Evolutionary conservation across 1,284 basidiomycete species (phyloP).

Genomic region (Moesziomyces sp.): DNA sequence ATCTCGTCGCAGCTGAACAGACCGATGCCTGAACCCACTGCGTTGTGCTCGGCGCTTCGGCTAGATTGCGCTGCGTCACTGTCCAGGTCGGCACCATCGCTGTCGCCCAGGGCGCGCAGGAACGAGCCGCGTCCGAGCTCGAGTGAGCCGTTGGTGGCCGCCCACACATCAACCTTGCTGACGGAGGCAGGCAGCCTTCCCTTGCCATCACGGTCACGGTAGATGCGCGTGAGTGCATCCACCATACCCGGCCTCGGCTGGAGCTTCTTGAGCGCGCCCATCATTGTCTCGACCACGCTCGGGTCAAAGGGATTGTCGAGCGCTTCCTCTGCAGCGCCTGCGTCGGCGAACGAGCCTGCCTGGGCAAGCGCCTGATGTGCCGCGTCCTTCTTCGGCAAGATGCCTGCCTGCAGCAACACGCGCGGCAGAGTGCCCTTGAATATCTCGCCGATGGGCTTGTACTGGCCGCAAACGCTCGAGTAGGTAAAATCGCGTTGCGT

Average conservation of each 20-base stretch:
- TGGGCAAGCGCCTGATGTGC: conserved; percentile 18
- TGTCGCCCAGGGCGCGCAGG: conserved; percentile 35
- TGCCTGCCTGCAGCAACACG: conserved; percentile 53
- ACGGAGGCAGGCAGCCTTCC: conserved; percentile 23
- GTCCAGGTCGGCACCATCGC: conserved; percentile 42
- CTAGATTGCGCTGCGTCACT: conserved; percentile 28
- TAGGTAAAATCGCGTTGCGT: conserved; percentile 58
- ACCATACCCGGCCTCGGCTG: conserved; percentile 56
- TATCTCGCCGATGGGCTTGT: conserved; percentile 51
- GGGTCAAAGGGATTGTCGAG: conserved; percentile 38
- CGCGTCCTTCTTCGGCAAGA: conserved; percentile 27
- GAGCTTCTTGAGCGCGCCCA: conserved; percentile 49
- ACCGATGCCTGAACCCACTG: conserved; percentile 39
- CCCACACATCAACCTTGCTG: conserved; percentile 51
- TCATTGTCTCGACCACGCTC: conserved; percentile 42
- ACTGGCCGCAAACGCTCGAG: conserved; percentile 48
- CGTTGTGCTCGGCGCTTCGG: conserved; percentile 9
- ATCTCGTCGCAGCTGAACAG: conserved; percentile 61
- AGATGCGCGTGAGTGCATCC: conserved; percentile 47
- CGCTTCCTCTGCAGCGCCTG: conserved; percentile 32
- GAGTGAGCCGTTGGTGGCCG: conserved; percentile 56
- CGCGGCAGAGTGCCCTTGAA: conserved; percentile 55
- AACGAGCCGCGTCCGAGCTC: conserved; percentile 40
- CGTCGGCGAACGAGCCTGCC: conserved; percentile 33
- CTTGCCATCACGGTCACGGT: conserved; percentile 45